Evolutionary conservation across 345 rosid genomes (phyloP), one percentile per base, ranked within the genome.

Genomic region (Excoecaria agallocha): DNA sequence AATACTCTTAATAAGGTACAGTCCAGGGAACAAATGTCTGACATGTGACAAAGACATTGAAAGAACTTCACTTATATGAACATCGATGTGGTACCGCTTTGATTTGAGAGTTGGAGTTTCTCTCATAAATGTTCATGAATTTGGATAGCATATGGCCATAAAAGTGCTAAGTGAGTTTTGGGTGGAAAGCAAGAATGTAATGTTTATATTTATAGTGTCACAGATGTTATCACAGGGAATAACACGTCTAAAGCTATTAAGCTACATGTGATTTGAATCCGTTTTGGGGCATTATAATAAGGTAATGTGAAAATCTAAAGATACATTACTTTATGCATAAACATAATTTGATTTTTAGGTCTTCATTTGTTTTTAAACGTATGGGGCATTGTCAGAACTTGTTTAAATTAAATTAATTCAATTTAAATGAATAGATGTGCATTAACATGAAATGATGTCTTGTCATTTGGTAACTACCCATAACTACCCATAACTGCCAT

Each of bases 141-240:
- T 62, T 35, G 1, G 43, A 25, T 35, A 62, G 43, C 66, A 8
- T 1, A 62, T 62, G 45, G 66, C 66, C 66, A 0, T 62, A 62
- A 9, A 30, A 30, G 66, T 25, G 66, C 66, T 62, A 35, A 6
- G 4, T 1, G 12, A 24, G 15, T 62, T 11, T 62, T 62, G 66
- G 10, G 66, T 62, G 41, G 66, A 62, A 62, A 10, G 10, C 6
- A 30, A 61, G 38, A 4, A 25, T 37, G 12, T 2, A 12, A 16
- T 39, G 17, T 65, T 65, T 65, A 65, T 65, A 22, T 65, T 12
- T 65, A 19, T 65, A 39, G 4, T 65, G 68, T 12, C 49, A 65
- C 48, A 20, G 20, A 65, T 65, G 50, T 2, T 12, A 20, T 65
- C 69, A 65, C 50, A 65, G 39, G 49, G 17, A 65, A 65, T 65